Evolutionary conservation across 1,284 basidiomycete species (phyloP).

Genomic region (Dichomitus squalens): DNA sequence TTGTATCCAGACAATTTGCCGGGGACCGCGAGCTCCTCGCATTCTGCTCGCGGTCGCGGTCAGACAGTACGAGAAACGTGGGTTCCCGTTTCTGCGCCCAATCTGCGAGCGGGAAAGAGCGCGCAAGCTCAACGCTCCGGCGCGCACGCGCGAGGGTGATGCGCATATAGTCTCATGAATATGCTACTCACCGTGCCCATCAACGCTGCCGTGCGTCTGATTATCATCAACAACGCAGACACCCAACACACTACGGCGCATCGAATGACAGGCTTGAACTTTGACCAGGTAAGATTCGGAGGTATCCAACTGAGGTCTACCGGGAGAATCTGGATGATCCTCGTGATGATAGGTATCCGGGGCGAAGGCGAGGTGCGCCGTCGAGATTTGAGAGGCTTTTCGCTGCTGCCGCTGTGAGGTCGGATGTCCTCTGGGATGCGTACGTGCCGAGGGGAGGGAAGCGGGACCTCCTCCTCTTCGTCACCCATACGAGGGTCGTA

Average conservation of each 20-base stretch:
- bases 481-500: constrained; percentile 35
- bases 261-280: constrained; percentile 67
- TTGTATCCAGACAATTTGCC: too few relatives aligned
- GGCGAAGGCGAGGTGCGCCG: neutral
- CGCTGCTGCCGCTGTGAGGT: constrained; percentile 1
- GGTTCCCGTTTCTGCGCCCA: too few relatives aligned
- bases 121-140: too few relatives aligned
- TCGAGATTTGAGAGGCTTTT: neutral
- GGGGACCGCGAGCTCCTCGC: too few relatives aligned
- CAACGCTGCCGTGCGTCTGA: constrained; percentile 48
- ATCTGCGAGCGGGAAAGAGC: too few relatives aligned
- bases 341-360: neutral
- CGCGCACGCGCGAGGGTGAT: neutral
- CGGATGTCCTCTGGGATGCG: constrained; percentile 17
- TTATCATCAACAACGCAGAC: constrained; percentile 63
- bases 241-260: constrained; percentile 69
- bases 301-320: constrained; percentile 55
- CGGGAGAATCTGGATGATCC: constrained; percentile 14
- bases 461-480: constrained; percentile 23
- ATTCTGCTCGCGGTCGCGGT: too few relatives aligned
- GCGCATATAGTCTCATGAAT: neutral
- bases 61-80: too few relatives aligned
- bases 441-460: constrained; percentile 22
- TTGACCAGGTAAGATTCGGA: constrained; percentile 56
- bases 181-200: constrained; percentile 58